Evolutionary conservation across 306 rosid species (phyloP).

Genomic region (Trifolium dubium): DNA sequence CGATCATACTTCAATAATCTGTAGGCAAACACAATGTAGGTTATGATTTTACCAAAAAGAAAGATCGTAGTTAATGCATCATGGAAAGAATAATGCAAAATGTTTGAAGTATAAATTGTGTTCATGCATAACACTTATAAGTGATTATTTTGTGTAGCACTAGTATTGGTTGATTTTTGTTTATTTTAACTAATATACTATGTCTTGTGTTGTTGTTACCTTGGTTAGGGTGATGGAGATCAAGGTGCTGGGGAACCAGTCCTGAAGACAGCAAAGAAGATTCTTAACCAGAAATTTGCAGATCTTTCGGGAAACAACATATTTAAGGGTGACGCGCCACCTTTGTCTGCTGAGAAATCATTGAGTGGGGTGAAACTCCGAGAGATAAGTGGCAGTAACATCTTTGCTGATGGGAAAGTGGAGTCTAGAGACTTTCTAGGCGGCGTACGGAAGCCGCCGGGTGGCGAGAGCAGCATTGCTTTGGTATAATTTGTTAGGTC

Average conservation of each 20-base stretch:
- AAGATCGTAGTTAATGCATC: neutral
- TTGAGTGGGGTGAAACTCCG: conserved; percentile 81
- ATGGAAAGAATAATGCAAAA: conserved; percentile 21
- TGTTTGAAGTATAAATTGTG: neutral
- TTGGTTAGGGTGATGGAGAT: conserved; percentile 58
- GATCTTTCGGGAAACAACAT: conserved; percentile 90
- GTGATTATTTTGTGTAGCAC: conserved; percentile 9
- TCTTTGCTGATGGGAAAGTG: conserved; percentile 94
- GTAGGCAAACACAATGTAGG: conserved; percentile 3
- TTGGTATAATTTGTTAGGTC: conserved; percentile 81
- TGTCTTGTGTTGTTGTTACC: conserved; percentile 34
- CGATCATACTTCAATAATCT: neutral
- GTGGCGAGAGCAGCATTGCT: conserved; percentile 98
- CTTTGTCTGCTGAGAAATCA: conserved; percentile 79
- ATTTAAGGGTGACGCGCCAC: conserved; percentile 77
- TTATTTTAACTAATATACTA: neutral
- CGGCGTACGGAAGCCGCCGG: conserved; percentile 98
- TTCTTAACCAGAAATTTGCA: conserved; percentile 69
- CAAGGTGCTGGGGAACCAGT: conserved; percentile 57
- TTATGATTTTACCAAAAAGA: neutral
- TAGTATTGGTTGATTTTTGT: neutral
- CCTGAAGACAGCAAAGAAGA: conserved; percentile 84
- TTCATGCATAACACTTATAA: conserved; percentile 26
- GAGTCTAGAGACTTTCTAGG: conserved; percentile 93
- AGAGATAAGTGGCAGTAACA: conserved; percentile 92